These are phyloP conservation scores for Trichoderma sp. DNA, from an alignment of 2,329 filamentous ascomycete genomes.

Conservation along the genomic window DNA sequence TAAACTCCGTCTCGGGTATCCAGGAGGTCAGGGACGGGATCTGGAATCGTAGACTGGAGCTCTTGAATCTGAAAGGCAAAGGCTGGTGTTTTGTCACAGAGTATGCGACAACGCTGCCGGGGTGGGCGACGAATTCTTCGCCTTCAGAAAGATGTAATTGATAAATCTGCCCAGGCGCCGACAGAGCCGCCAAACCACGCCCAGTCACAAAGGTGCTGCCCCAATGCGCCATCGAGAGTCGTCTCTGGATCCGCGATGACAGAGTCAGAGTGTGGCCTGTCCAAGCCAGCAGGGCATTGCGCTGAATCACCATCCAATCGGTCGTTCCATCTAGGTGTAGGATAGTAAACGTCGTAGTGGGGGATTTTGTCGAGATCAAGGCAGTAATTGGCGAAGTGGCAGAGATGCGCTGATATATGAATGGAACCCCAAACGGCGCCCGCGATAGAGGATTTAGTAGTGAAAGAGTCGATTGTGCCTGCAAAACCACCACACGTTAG, in stretches of 20 bases:
- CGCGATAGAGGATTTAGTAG: slow-evolving; percentile 80
- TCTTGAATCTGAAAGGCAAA: slow-evolving; percentile 80
- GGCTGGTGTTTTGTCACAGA: slow-evolving; percentile 71
- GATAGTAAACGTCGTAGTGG: slow-evolving; percentile 80
- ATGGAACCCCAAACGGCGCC: slow-evolving; percentile 79
- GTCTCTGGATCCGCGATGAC: slow-evolving; percentile 69
- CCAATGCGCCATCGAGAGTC: slow-evolving; percentile 81
- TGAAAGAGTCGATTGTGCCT: slow-evolving; percentile 87
- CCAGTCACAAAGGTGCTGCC: slow-evolving; percentile 86
- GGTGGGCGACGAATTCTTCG: slow-evolving; percentile 89
- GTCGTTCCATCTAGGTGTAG: slow-evolving; percentile 88
- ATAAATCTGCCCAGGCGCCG: slow-evolving; percentile 85
- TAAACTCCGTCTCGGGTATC: slow-evolving; percentile 68
- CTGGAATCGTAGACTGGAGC: slow-evolving; percentile 72
- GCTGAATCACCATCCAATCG: slow-evolving; percentile 91
- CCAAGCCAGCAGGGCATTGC: slow-evolving; percentile 90
- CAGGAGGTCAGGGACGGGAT: slow-evolving; percentile 65
- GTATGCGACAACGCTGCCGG: slow-evolving; percentile 89
- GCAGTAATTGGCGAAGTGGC: slow-evolving; percentile 86
- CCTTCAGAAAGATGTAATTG: slow-evolving; percentile 75
- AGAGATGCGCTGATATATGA: slow-evolving; percentile 88
- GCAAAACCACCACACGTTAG: slow-evolving; percentile 12
- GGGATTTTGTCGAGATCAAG: slow-evolving; percentile 81
- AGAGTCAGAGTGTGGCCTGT: slow-evolving; percentile 82
- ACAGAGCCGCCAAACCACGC: slow-evolving; percentile 78